phyloP scores from a whole-genome alignment of 139 green algal genomes.

The Tetradesmus lagerheimii region DNA sequence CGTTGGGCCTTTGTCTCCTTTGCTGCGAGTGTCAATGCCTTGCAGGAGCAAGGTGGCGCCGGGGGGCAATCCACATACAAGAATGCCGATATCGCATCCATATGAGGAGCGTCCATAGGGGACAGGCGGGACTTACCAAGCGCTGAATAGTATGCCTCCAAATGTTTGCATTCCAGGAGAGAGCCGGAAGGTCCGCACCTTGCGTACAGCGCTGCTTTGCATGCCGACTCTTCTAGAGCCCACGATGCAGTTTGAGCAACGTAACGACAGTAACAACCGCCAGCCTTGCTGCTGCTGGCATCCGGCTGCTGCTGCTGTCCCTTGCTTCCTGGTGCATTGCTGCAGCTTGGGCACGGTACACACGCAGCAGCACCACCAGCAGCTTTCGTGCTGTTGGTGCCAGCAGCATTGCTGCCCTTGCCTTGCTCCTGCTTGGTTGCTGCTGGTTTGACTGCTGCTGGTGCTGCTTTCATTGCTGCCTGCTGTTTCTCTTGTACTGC shows the following conservation, averaged over 20 bases:
- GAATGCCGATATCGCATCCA: constrained; percentile 8
- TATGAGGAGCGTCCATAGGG: neutral
- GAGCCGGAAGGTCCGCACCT: neutral
- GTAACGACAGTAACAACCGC: constrained; percentile 37
- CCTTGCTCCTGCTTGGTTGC: neutral
- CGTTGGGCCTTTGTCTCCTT: neutral
- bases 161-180: constrained; percentile 16
- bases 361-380: neutral
- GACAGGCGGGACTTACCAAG: neutral
- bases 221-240: constrained; percentile 15
- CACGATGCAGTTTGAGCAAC: neutral
- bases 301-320: neutral
- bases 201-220: neutral
- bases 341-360: neutral
- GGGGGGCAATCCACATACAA: constrained; percentile 38
- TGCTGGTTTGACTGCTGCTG: neutral
- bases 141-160: constrained; percentile 25
- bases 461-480: neutral
- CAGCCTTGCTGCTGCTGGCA: neutral
- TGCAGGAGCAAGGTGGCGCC: constrained; percentile 27
- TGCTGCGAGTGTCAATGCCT: neutral
- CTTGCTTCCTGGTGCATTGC: neutral
- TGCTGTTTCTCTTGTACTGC: neutral
- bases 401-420: neutral
- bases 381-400: neutral